A percentile compares a stretch with the other conserved stretches of the same genome.
These are phyloP conservation scores for Metschnikowia anglica DNA, from an alignment of 805 yeast species.

Conservation along the genomic window DNA sequence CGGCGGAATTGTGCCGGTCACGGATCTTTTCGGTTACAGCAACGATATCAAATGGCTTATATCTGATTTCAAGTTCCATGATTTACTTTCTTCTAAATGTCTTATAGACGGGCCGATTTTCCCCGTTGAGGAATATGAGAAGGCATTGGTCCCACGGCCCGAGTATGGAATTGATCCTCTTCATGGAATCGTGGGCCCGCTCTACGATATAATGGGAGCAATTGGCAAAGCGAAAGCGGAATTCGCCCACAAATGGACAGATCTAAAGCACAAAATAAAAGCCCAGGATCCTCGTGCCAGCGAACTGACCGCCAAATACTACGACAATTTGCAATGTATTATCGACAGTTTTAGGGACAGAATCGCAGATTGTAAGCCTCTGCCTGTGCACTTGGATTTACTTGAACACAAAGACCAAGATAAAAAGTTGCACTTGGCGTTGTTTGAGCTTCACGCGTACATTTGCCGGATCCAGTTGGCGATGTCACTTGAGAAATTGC, in stretches of 20 bases:
- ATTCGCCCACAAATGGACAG: constrained; percentile 10
- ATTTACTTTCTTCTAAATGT: constrained; percentile 20
- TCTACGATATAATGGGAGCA: constrained; percentile 18
- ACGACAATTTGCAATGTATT: constrained; percentile 7
- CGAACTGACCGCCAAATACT: constrained; percentile 10
- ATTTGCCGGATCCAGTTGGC: constrained; percentile 19
- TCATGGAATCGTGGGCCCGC: constrained; percentile 19
- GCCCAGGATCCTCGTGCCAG: constrained; percentile 1
- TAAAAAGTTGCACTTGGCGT: constrained; percentile 12
- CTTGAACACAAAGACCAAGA: constrained; percentile 11
- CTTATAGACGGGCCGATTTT: constrained; percentile 20
- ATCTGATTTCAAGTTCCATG: constrained; percentile 24
- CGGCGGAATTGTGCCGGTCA: constrained; percentile 19
- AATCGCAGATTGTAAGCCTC: constrained; percentile 15
- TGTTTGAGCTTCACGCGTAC: constrained; percentile 18
- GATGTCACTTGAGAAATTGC: constrained; percentile 12
- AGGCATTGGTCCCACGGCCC: constrained; percentile 14
- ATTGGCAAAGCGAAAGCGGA: constrained; percentile 18
- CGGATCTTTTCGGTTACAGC: constrained; percentile 13
- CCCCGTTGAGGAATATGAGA: constrained; percentile 17
- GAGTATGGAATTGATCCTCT: constrained; percentile 23
- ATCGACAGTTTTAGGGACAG: constrained; percentile 4
- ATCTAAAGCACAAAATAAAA: background rate
- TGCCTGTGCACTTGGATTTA: constrained; percentile 14
- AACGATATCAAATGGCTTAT: constrained; percentile 25